Percentiles rank a stretch among this genome's conserved stretches.
Evolutionary conservation across 495 filamentous ascomycete species (phyloP).

Genomic region (Lophiostoma macrostomum): DNA sequence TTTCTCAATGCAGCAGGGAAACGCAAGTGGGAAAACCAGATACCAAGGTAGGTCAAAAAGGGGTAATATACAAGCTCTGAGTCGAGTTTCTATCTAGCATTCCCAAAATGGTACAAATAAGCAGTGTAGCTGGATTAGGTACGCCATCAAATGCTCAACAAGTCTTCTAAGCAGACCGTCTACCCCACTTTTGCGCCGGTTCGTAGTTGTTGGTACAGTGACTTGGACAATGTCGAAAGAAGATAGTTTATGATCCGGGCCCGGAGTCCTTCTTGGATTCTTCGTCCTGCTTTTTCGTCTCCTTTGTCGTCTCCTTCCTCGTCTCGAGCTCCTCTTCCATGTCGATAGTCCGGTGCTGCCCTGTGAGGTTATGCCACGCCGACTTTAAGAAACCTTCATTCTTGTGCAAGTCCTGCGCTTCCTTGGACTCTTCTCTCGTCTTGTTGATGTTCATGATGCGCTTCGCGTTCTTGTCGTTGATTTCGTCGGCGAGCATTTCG

Average conservation of each 20-base stretch:
- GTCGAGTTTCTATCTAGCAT: slow-evolving; percentile 25
- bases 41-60: background rate
- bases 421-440: slow-evolving; percentile 33
- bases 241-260: slow-evolving; percentile 37
- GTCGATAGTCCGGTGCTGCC: slow-evolving; percentile 58
- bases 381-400: slow-evolving; percentile 83
- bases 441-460: slow-evolving; percentile 75
- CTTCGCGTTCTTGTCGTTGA: slow-evolving; percentile 86
- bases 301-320: slow-evolving; percentile 23
- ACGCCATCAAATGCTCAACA: slow-evolving; percentile 28
- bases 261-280: slow-evolving; percentile 60
- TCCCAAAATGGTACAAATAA: slow-evolving; percentile 4
- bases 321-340: slow-evolving; percentile 33
- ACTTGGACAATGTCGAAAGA: slow-evolving; percentile 2
- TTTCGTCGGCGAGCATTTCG: slow-evolving; percentile 93
- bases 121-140: background rate
- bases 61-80: slow-evolving; percentile 34
- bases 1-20: too few species aligned
- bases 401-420: slow-evolving; percentile 53
- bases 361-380: slow-evolving; percentile 83
- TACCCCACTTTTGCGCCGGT: slow-evolving; percentile 20
- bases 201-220: too few species aligned
- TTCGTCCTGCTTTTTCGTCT: slow-evolving; percentile 35
- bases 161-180: slow-evolving; percentile 4
- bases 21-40: too few species aligned